Percentiles rank a stretch among this genome's conserved stretches.
These are phyloP conservation scores for Papilionanthe hybrid DNA, from an alignment of 116 monocot genomes.

Conservation along the genomic window DNA sequence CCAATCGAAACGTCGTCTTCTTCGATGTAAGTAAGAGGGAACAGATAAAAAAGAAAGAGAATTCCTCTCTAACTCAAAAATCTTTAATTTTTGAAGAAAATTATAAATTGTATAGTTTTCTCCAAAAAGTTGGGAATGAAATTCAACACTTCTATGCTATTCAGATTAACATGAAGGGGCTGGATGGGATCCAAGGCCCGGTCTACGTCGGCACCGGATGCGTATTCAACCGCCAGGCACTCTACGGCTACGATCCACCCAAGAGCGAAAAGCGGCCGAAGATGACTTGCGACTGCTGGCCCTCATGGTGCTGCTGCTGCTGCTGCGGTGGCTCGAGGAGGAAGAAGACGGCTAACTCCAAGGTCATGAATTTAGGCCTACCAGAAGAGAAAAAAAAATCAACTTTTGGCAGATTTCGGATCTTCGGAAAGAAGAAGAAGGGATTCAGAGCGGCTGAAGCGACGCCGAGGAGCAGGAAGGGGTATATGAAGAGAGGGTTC, in stretches of 20 bases:
- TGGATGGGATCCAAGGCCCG: slow-evolving; percentile 93
- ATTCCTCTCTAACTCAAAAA: no score
- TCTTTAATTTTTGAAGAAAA: no score
- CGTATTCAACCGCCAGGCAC: slow-evolving; percentile 84
- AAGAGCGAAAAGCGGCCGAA: slow-evolving; percentile 53
- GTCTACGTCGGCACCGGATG: slow-evolving; percentile 91
- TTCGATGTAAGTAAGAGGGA: slow-evolving; percentile 51
- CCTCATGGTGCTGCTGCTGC: slow-evolving; percentile 84
- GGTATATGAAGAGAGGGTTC: slow-evolving; percentile 42
- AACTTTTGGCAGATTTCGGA: background rate
- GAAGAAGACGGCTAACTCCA: slow-evolving; percentile 25
- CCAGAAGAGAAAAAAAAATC: background rate
- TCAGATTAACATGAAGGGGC: slow-evolving; percentile 92
- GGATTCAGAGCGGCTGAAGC: slow-evolving; percentile 17
- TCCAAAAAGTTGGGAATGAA: no score
- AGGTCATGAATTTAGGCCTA: slow-evolving; percentile 7
- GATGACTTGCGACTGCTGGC: slow-evolving; percentile 98
- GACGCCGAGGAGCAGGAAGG: slow-evolving; percentile 1
- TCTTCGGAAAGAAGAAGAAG: slow-evolving; percentile 21
- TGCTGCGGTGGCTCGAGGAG: slow-evolving; percentile 37
- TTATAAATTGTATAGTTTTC: no score
- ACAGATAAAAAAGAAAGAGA: no score
- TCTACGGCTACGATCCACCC: slow-evolving; percentile 91
- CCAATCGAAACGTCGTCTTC: slow-evolving; percentile 91
- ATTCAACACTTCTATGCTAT: no score